These are phyloP conservation scores for Aspergillus sp. DNA, from an alignment of 2,329 filamentous ascomycete genomes.

Conservation along the genomic window DNA sequence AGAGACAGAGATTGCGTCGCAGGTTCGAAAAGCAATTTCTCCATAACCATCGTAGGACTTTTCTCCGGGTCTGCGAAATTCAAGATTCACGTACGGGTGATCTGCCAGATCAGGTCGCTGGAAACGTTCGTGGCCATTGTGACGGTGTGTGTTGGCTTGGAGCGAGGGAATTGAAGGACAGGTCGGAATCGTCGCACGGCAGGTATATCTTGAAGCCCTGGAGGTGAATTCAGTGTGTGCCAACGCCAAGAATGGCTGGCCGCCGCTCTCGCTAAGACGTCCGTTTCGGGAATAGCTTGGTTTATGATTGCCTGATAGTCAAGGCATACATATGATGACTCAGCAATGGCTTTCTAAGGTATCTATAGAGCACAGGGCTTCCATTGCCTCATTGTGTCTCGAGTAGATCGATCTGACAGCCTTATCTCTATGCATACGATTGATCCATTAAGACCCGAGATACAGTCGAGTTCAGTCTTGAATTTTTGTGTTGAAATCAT, in stretches of 20 bases:
- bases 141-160: constrained; percentile 22
- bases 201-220: constrained; percentile 14
- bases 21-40: background rate
- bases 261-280: constrained; percentile 37
- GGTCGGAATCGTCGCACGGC: constrained; percentile 18
- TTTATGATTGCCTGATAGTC: constrained; percentile 9
- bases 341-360: too few species aligned
- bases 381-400: too few species aligned
- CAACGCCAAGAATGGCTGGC: constrained; percentile 25
- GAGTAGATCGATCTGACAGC: too few species aligned
- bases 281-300: constrained; percentile 32
- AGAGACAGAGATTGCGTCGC: constrained; percentile 5
- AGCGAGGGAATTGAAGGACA: constrained; percentile 17
- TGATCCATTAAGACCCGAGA: too few species aligned
- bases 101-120: constrained; percentile 89
- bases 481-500: too few species aligned
- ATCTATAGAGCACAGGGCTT: too few species aligned
- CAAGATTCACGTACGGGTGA: constrained; percentile 73
- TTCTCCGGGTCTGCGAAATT: background rate
- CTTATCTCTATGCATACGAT: too few species aligned
- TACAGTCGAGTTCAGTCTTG: too few species aligned
- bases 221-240: constrained; percentile 26
- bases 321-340: constrained; percentile 7
- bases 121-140: constrained; percentile 66
- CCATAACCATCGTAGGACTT: background rate